phyloP scores from a whole-genome alignment of 2,329 filamentous ascomycete genomes.

The Fusarium euwallaceae region DNA sequence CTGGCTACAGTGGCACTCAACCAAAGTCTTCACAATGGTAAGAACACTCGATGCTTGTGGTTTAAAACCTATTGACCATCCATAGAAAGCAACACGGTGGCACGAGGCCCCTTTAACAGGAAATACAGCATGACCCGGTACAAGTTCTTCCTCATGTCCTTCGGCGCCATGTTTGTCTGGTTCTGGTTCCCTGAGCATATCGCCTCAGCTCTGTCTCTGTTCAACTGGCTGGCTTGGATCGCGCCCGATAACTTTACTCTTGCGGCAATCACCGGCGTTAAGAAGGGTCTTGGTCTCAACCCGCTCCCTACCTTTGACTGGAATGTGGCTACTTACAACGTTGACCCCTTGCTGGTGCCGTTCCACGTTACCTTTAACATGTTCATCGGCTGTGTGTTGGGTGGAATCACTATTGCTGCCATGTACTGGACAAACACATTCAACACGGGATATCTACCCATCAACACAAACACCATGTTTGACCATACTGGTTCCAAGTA shows the following conservation, averaged over 20 bases:
- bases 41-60: rapidly evolving
- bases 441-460: constrained; percentile 60
- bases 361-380: constrained; percentile 57
- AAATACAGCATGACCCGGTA: constrained; percentile 39
- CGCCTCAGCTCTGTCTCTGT: constrained; percentile 47
- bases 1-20: constrained; percentile 43
- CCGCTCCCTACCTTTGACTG: constrained; percentile 65
- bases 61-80: rapidly evolving
- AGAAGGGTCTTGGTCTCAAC: constrained; percentile 60
- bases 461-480: constrained; percentile 62
- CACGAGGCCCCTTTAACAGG: constrained; percentile 32
- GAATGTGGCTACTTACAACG: constrained; percentile 51
- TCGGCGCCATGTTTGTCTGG: constrained; percentile 39
- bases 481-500: constrained; percentile 59
- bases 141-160: constrained; percentile 38
- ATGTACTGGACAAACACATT: constrained; percentile 61
- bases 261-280: constrained; percentile 58
- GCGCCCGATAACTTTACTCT: constrained; percentile 58
- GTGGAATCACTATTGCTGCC: constrained; percentile 56
- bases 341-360: constrained; percentile 47
- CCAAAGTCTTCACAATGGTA: constrained; percentile 37
- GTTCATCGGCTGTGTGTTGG: constrained; percentile 52
- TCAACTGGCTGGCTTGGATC: constrained; percentile 71
- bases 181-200: constrained; percentile 44
- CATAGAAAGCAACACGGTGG: constrained; percentile 13